Base-by-base conservation (phyloP, 768 basidiomycete species). In the Tulasnella sp. region DNA sequence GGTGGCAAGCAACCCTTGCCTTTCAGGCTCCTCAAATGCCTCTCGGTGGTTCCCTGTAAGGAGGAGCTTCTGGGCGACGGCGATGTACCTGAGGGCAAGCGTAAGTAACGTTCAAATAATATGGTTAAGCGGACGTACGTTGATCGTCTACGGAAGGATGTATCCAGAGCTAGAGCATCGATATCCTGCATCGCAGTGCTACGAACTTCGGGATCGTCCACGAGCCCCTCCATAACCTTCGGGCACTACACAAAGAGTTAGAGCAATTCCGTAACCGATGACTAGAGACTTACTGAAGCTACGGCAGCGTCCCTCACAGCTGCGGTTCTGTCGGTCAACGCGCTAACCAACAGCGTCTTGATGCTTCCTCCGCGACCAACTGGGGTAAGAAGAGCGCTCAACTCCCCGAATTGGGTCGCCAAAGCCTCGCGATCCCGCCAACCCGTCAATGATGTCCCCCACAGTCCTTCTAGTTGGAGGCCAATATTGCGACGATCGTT, bases 381-480 rank as follows among this genome's bases (percentile, higher is more conserved):
- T 87, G 88, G 20, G 89, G 85, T 60, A 22, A 81, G 64, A 14
- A 40, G 40, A 41, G 58, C 76, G 80, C 85, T 83, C 80, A 86
- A 78, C 40, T 87, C 84, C 18, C 84, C 86, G 82, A 95, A 88
- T 31, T 86, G 88, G 18, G 88, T 87, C 28, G 91, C 90, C 77
- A 94, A 86, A n/a, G 86, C 87, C 84, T 96, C 94, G 60, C 96
- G 88, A 81, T 96, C 92, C 80, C 94, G 88, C 96, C 97, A 98
- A 18, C 90, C 90, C 73, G 88, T 89, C 80, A 93, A 88, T 81
- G 86, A 86, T 1, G 89, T 89, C 69, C 90, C 87, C 93, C 93
- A 94, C 31, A 89, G 84, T 20, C 86, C 86, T 28, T 89, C 86
- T 80, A 90, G 83, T 88, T 86, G 76, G 82, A 84, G 69, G 72